Evolutionary conservation across 108 stramenopile species (phyloP), one percentile per base, ranked within the genome.

Genomic region (Epipyxis sp.): DNA sequence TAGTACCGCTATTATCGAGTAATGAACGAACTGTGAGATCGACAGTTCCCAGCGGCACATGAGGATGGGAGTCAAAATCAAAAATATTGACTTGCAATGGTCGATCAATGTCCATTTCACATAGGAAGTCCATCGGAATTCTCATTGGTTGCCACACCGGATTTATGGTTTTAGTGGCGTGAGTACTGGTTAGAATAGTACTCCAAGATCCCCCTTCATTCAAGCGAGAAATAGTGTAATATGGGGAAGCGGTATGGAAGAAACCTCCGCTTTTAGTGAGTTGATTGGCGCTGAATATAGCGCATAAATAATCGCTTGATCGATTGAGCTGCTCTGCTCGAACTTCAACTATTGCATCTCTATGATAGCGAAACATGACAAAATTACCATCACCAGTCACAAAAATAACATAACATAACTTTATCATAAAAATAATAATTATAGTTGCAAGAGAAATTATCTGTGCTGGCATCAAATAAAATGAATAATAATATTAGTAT

Each of bases 201-300:
- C 13, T 50, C 46, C 46, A 50, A 50, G 13, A 13, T 13, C 46
- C 46, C 6, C 20, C 46, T 50, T 50, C 46, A 50, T 50, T 50
- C 46, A 50, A 6, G 6, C 46, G 46, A 50, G 46, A 50, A 13
- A 50, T 50, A 50, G 13, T 6, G 6, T 13, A 50, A 20, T 13
- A 93, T 29, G 92, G 92, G 86, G 91, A 90, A 29, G 86, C 86
- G 65, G 90, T 93, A 42, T 84, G 76, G 42, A 91, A 82, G 39
- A 89, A 81, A 50, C 92, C 91, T 69, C 91, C 92, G 0, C 80
- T 86, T 79, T 91, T 93, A 72, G 87, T 91, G 50, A 93, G 85
- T 25, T 90, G 88, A 61, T 76, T 74, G 35, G 89, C 92, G 20
- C 69, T 65, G 77, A 93, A 35, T 35, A 68, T 76, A 29, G 79